Conservation (phyloP, 148 eudicot species). For the Persicaria tinctoria region DNA sequence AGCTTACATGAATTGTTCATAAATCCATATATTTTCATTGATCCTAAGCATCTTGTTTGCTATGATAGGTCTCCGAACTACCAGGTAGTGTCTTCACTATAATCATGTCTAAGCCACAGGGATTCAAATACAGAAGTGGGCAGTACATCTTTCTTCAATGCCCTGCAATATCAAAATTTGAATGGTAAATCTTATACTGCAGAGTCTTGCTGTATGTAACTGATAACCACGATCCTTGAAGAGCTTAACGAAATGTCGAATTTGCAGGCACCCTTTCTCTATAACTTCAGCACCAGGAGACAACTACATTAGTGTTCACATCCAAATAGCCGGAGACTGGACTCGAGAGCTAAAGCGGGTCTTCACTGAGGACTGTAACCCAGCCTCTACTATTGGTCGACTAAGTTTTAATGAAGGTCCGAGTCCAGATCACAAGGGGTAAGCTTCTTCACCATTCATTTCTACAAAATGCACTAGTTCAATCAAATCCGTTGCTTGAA, state of each 20-base stretch:
- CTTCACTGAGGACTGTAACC: conserved; percentile 46
- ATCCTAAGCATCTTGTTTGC: background rate
- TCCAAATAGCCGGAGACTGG: conserved; percentile 89
- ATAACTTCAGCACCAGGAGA: conserved; percentile 97
- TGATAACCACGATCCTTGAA: background rate
- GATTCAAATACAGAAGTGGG: conserved; percentile 89
- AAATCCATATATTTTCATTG: background rate
- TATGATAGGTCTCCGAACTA: conserved; percentile 54
- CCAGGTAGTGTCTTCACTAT: conserved; percentile 84
- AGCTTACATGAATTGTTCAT: background rate
- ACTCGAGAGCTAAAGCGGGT: conserved; percentile 70
- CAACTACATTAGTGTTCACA: conserved; percentile 75
- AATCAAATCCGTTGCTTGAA: background rate
- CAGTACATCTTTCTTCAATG: conserved; percentile 86
- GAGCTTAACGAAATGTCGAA: background rate
- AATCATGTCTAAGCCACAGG: conserved; percentile 71
- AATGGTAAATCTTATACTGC: conserved; percentile 44
- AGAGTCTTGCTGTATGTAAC: background rate
- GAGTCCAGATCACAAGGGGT: conserved; percentile 53
- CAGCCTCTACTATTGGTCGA: conserved; percentile 62
- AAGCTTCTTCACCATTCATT: conserved; percentile 9
- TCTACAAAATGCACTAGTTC: background rate
- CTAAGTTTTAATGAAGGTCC: conserved; percentile 49
- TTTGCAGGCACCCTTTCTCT: conserved; percentile 93
- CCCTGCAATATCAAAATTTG: conserved; percentile 79